Percentiles rank a stretch among this genome's conserved stretches.
These are phyloP conservation scores for Beauveria asiatica DNA, from an alignment of 2,329 filamentous ascomycete species.

Conservation along the genomic window DNA sequence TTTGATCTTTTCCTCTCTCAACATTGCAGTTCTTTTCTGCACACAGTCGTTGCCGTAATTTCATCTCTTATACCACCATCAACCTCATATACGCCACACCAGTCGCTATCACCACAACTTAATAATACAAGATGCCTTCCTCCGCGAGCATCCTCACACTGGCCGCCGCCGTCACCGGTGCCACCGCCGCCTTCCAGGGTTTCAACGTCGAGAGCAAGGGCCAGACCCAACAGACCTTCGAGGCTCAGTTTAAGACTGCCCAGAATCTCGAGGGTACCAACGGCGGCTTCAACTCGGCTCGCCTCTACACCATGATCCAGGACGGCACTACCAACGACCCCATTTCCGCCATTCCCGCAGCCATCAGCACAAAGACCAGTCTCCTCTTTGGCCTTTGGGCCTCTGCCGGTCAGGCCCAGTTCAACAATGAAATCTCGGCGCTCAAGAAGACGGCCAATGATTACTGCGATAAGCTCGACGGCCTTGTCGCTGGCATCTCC, in stretches of 20 bases:
- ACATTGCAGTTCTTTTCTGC: background rate
- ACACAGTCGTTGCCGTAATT: slow-evolving; percentile 5
- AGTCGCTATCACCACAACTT: background rate
- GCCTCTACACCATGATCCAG: slow-evolving; percentile 72
- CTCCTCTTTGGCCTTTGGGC: slow-evolving; percentile 81
- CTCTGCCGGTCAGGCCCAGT: slow-evolving; percentile 53
- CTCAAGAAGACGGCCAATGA: slow-evolving; percentile 59
- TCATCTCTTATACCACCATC: background rate
- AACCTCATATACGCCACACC: slow-evolving; percentile 4
- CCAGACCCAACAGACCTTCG: slow-evolving; percentile 58
- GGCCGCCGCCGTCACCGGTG: slow-evolving; percentile 26
- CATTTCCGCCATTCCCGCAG: slow-evolving; percentile 70
- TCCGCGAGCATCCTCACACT: slow-evolving; percentile 26
- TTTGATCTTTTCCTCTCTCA: background rate
- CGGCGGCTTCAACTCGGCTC: slow-evolving; percentile 56
- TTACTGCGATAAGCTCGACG: slow-evolving; percentile 58
- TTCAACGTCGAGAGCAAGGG: slow-evolving; percentile 64
- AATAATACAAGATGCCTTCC: slow-evolving; percentile 23
- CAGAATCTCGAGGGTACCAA: slow-evolving; percentile 54
- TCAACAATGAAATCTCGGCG: slow-evolving; percentile 67
- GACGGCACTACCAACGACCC: slow-evolving; percentile 53
- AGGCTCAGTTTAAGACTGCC: slow-evolving; percentile 60
- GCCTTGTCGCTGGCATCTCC: slow-evolving; percentile 70
- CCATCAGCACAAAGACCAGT: slow-evolving; percentile 68
- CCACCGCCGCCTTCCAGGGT: slow-evolving; percentile 42